Conservation (phyloP, 106 monocot genomes). For the Acorus calamus region DNA sequence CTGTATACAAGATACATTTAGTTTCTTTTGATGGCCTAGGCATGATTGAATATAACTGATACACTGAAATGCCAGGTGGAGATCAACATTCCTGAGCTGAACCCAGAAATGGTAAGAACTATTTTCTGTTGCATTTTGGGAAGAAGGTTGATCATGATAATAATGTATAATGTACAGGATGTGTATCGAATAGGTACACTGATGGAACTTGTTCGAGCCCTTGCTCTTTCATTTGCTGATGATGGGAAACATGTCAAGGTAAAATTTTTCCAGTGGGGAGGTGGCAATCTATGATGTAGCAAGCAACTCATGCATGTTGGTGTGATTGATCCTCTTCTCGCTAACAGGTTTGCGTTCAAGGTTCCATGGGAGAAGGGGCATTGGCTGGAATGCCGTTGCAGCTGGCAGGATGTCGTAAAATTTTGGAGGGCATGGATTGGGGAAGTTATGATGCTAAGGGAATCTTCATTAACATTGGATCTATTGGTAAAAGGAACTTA, state of each 20-base stretch:
- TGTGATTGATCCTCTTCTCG: not conserved
- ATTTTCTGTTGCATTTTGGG: not conserved
- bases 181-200: conserved; percentile 97
- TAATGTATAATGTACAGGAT: conserved; percentile 49
- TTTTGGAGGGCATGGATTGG: conserved; percentile 96
- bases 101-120: conserved; percentile 86
- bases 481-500: conserved; percentile 41
- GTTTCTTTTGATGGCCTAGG: no score
- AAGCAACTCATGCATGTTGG: not conserved
- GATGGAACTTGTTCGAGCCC: conserved; percentile 82
- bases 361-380: conserved; percentile 97
- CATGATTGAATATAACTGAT: not conserved
- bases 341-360: conserved; percentile 89
- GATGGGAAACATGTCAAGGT: conserved; percentile 94
- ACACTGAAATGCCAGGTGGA: conserved; percentile 54
- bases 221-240: conserved; percentile 97
- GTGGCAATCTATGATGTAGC: not conserved
- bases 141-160: conserved; percentile 15
- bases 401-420: conserved; percentile 85
- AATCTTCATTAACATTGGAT: conserved; percentile 74
- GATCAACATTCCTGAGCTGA: conserved; percentile 92
- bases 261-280: not conserved
- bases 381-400: conserved; percentile 93
- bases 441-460: conserved; percentile 81
- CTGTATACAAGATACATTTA: no score